Evolutionary conservation across 2,329 filamentous ascomycete genomes (phyloP), one percentile per base, ranked within the genome.

Genomic region (Hortaea werneckii): DNA sequence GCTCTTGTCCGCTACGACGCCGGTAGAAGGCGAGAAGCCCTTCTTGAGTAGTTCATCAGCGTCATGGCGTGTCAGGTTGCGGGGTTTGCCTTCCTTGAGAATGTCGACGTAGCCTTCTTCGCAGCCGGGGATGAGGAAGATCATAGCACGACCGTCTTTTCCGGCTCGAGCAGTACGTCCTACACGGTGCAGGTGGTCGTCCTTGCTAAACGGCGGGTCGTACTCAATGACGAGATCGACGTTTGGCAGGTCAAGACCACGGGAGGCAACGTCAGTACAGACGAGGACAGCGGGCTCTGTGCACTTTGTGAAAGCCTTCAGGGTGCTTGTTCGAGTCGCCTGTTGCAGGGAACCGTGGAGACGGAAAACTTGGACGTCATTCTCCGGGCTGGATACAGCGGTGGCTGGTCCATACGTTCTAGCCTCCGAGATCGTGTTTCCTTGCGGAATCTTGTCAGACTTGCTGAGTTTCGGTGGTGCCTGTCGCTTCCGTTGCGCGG

Each of bases 151-250:
- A 28, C 92, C 92, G 8, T 90, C 78, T 5, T 86, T 83, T 11
- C 92, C 92, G 1, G 94, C 87, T 73, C 92, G 86, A 3, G 92
- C 92, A 8, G 92, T 98, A 64, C 92, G 85, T 45, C 92, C 92
- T 45, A 96, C 87, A 46, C 92, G 83, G 68, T 98, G 92, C 6
- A 95, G 77, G 64, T 98, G 92, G 64, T 98, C 92, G 50, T 89
- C 85, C 26, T 87, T 82, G 61, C 85, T 87, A 67, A 96, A 96
- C 2, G 92, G 87, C 0, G 92, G 89, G 61, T 98, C 92, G 62
- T 95, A 96, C 65, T 98, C 92, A 46, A 98, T 78, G 42, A 98
- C 88, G 13, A 95, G 75, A 63, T 98, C 92, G 43, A 98, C 87
- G 42, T 92, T 90, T 1, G 90, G 90, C 11, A 98, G 79, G 72